phyloP scores from a whole-genome alignment of 2,329 filamentous ascomycete species.

The Phaeosphaeriaceae sp. region DNA sequence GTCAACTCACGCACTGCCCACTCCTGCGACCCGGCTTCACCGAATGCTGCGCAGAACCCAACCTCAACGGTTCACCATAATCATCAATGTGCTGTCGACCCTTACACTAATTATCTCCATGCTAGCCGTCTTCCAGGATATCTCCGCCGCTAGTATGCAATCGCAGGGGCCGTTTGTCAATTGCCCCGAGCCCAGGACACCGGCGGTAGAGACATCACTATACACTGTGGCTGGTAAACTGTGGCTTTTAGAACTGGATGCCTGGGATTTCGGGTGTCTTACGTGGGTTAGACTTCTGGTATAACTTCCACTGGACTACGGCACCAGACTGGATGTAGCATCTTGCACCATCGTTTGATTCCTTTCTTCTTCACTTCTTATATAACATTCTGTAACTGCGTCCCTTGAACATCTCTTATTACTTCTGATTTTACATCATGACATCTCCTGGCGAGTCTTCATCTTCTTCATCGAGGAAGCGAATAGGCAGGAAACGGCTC shows the following conservation, averaged over 20 bases:
- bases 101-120: not conserved
- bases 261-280: constrained; percentile 1
- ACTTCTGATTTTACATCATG: constrained; percentile 18
- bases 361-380: not conserved
- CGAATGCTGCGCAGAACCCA: constrained; percentile 2
- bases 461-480: constrained; percentile 25
- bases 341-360: not conserved
- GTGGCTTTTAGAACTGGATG: constrained; percentile 12
- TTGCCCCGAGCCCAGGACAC: not conserved
- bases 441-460: constrained; percentile 23
- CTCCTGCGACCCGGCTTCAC: not conserved
- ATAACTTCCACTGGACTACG: not conserved
- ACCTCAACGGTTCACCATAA: not conserved
- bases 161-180: constrained; percentile 2
- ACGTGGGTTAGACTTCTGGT: not conserved
- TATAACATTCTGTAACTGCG: not conserved
- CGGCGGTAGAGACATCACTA: not conserved
- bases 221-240: constrained; percentile 17
- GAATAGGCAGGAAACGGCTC: constrained; percentile 37
- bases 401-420: not conserved
- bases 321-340: not conserved
- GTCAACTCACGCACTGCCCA: constrained; percentile 9
- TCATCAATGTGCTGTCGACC: not conserved
- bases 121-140: not conserved
- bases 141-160: not conserved